Evolutionary conservation across 805 yeast species (phyloP).

Genomic region (Starmerella sirachaensis): DNA sequence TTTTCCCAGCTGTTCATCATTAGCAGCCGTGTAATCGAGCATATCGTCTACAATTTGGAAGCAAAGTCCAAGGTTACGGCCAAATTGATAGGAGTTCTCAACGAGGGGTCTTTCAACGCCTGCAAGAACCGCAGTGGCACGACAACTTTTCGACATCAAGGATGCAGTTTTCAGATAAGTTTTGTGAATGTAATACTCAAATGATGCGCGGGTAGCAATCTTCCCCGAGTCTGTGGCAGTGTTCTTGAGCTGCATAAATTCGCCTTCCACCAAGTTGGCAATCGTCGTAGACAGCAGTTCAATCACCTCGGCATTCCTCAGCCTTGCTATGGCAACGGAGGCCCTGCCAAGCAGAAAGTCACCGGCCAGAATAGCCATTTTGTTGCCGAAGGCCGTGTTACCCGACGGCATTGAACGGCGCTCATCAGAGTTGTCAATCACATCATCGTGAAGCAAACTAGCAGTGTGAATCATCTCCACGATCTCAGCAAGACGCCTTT

Average conservation of each 20-base stretch:
- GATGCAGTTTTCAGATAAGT: slow-evolving; percentile 93
- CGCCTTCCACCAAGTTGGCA: slow-evolving; percentile 96
- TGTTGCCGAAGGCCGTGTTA: slow-evolving; percentile 85
- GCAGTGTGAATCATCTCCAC: slow-evolving; percentile 99
- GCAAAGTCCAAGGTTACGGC: slow-evolving; percentile 85
- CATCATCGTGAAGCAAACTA: slow-evolving; percentile 89
- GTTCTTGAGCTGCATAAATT: slow-evolving; percentile 95
- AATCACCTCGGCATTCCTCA: slow-evolving; percentile 93
- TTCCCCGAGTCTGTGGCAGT: slow-evolving; percentile 48
- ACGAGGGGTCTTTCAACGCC: slow-evolving; percentile 68
- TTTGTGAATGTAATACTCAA: slow-evolving; percentile 88
- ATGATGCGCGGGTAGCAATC: slow-evolving; percentile 49
- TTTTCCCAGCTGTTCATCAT: slow-evolving; percentile 70
- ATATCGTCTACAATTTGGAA: slow-evolving; percentile 95
- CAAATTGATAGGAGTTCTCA: slow-evolving; percentile 80
- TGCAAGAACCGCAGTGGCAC: slow-evolving; percentile 86
- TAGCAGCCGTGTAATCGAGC: slow-evolving; percentile 82
- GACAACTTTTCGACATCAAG: slow-evolving; percentile 80
- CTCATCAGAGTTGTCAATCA: slow-evolving; percentile 75
- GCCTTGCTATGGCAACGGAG: slow-evolving; percentile 84
- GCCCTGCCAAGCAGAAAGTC: slow-evolving; percentile 93
- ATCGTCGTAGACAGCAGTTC: slow-evolving; percentile 91
- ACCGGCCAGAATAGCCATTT: slow-evolving; percentile 95
- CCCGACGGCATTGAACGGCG: slow-evolving; percentile 87
- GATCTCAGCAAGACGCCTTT: slow-evolving; percentile 88